These are phyloP conservation scores for Xylaria digitata DNA, from an alignment of 2,329 filamentous ascomycete species.

Conservation along the genomic window DNA sequence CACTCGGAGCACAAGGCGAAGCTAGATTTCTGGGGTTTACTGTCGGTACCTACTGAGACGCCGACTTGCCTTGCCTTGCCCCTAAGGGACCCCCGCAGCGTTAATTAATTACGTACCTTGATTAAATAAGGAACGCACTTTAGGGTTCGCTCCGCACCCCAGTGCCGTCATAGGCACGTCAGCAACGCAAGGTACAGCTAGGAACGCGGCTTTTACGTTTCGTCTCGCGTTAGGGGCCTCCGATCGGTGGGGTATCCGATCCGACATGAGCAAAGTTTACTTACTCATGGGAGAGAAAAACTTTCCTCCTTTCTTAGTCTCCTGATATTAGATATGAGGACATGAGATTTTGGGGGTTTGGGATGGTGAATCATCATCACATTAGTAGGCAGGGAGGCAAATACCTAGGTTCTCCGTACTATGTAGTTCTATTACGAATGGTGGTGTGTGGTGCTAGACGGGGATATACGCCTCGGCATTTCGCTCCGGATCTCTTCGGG, in stretches of 20 bases:
- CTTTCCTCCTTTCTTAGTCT: too few species aligned
- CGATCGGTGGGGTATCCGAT: slow-evolving; percentile 1
- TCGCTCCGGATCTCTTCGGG: slow-evolving; percentile 6
- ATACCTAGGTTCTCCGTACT: too few species aligned
- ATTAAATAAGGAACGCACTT: neutral
- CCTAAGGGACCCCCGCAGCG: neutral
- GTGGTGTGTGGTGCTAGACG: neutral
- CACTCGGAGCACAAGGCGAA: slow-evolving; percentile 4
- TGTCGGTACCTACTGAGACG: neutral
- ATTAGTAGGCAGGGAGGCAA: neutral
- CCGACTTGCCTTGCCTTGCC: neutral
- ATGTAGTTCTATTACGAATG: too few species aligned
- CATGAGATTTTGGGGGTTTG: neutral
- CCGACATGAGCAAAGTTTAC: too few species aligned
- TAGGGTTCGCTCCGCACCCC: slow-evolving; percentile 20
- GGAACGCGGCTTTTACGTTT: neutral
- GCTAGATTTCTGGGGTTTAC: slow-evolving; percentile 21
- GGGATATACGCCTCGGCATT: neutral
- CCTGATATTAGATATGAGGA: neutral
- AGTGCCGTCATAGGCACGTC: slow-evolving; percentile 25
- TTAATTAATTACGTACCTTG: slow-evolving; percentile 4
- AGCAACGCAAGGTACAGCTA: slow-evolving; percentile 26
- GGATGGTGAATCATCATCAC: neutral
- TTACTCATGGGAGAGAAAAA: too few species aligned
- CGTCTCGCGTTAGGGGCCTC: neutral